Percentiles rank a stretch among this genome's conserved stretches.
Evolutionary conservation across 768 basidiomycete species (phyloP).

Genomic region (Auriscalpium orientale): DNA sequence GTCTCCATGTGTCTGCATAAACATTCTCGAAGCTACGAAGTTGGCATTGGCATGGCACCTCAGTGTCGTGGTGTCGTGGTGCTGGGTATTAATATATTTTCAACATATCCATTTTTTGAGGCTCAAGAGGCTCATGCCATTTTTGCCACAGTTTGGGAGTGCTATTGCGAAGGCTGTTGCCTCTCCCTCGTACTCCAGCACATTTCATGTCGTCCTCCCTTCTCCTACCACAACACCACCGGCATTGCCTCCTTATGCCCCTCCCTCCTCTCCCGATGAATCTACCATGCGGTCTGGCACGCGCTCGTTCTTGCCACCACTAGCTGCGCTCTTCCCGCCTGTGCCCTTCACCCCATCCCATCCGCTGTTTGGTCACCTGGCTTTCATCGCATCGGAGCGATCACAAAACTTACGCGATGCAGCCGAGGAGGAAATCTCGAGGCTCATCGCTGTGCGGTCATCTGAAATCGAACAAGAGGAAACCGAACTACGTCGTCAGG

Average conservation of each 20-base stretch:
- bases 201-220: constrained; percentile 23
- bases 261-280: constrained; percentile 6
- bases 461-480: constrained; percentile 52
- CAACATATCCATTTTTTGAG: not conserved
- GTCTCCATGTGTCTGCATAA: constrained; percentile 23
- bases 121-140: constrained; percentile 1
- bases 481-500: constrained; percentile 43
- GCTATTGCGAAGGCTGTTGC: constrained; percentile 17
- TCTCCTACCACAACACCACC: constrained; percentile 4
- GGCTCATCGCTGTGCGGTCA: constrained; percentile 45
- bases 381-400: constrained; percentile 45
- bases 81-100: not conserved
- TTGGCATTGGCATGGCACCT: not conserved
- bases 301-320: constrained; percentile 34
- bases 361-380: constrained; percentile 59
- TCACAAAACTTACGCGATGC: constrained; percentile 46
- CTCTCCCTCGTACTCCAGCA: constrained; percentile 29
- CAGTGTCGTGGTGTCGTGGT: not conserved
- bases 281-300: not conserved
- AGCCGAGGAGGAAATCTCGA: constrained; percentile 52
- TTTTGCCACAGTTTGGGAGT: constrained; percentile 14
- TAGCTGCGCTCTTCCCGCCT: constrained; percentile 62
- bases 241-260: not conserved
- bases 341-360: constrained; percentile 74
- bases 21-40: not conserved